phyloP scores from a whole-genome alignment of 805 yeast genomes.

The Hanseniaspora taiwanica region DNA sequence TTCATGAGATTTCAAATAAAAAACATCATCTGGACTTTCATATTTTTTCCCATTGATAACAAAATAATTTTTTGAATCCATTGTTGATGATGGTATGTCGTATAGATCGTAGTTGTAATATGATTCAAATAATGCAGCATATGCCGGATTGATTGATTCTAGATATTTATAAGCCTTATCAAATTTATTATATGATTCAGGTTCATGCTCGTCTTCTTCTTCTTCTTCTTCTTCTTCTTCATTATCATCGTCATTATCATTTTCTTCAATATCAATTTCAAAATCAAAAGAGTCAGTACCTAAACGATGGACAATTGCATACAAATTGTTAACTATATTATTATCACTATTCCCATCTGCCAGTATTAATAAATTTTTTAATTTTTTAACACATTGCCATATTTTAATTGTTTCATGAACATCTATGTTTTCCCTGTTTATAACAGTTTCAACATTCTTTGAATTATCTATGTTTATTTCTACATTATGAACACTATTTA shows the following conservation, averaged over 20 bases:
- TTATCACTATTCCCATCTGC: neutral
- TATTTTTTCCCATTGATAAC: conserved; percentile 24
- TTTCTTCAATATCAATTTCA: neutral
- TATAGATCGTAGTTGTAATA: neutral
- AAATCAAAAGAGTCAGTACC: too few relatives aligned
- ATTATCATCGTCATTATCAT: neutral
- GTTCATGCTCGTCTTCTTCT: too few relatives aligned
- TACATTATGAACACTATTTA: neutral
- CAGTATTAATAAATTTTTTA: neutral
- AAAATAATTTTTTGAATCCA: conserved; percentile 11
- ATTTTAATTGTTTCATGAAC: neutral
- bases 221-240: too few relatives aligned
- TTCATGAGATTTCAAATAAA: conserved; percentile 56
- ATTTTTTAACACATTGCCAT: neutral
- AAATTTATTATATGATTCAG: too few relatives aligned
- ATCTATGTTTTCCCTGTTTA: too few relatives aligned
- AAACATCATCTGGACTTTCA: conserved; percentile 61
- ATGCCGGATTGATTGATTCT: neutral
- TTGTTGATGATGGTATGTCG: neutral
- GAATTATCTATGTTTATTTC: neutral
- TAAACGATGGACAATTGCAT: neutral
- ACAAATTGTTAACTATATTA: neutral
- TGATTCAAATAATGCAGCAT: neutral
- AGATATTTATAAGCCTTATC: neutral
- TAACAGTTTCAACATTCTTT: neutral